Evolutionary conservation across 148 eudicot genomes (phyloP), one percentile per base, ranked within the genome.

Genomic region (Amaranthus cruentus): DNA sequence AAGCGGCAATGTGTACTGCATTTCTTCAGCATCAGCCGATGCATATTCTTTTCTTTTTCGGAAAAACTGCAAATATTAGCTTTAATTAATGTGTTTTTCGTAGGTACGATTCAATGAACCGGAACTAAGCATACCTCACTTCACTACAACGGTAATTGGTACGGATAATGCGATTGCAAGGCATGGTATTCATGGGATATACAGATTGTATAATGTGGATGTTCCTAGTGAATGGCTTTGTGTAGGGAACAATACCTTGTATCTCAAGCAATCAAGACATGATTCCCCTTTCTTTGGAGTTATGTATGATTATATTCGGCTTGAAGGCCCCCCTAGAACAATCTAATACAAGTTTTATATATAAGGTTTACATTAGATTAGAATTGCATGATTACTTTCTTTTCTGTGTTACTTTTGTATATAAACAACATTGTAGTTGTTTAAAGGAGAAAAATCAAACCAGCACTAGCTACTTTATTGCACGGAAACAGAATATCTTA

Each of bases 301-400:
- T 72, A 82, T 86, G 89, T 88, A 88, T 66, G 91, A 86, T 73
- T 88, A 88, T 79, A 83, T 88, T 55, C 89, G 89, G 2, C 75
- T 88, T 3, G 87, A 88, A 82, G 88, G 82, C 2, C 91, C 88
- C 38, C 79, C 83, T 4, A 21, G 43, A 55, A 69, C 55, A 21
- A 54, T 1, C n/a, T 77, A 14, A 71, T 60, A 28, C 62, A n/a
- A 58, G 21, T 15, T 58, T 58, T 58, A 58, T 58, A 8, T 58
- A 21, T 15, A 58, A 4, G 21, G 13, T 60, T 11, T 7, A 60
- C 10, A 28, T 60, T 28, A 6, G 15, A 60, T 7, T 60, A 60
- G 11, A 60, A 6, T 9, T 4, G 64, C 9, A 60, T 60, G 11
- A 60, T 60, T 6, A 7, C 38, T 60, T 60, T 60, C 46, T 60